phyloP scores from a whole-genome alignment of 805 yeast genomes.

The Yarrowia hollandica region DNA sequence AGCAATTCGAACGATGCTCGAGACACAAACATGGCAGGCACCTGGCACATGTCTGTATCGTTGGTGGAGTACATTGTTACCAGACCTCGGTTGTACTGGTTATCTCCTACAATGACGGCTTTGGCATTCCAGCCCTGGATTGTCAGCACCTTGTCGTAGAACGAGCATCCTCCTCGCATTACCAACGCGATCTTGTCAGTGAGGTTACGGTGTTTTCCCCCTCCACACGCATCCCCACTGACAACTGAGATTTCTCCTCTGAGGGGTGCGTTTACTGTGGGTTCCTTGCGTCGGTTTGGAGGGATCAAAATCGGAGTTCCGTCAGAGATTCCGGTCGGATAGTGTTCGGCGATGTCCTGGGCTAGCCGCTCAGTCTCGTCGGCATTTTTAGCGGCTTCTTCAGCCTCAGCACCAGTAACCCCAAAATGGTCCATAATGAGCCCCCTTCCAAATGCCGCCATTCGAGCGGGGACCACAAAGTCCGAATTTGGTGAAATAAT shows the following conservation, averaged over 20 bases:
- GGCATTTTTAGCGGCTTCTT: constrained; percentile 24
- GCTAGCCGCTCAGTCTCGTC: too few relatives aligned
- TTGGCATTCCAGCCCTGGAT: constrained; percentile 50
- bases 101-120: constrained; percentile 59
- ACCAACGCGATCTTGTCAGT: constrained; percentile 43
- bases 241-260: constrained; percentile 36
- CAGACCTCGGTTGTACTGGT: constrained; percentile 49
- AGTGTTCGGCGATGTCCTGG: background rate
- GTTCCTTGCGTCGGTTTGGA: constrained; percentile 31
- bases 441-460: constrained; percentile 44
- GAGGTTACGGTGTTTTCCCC: constrained; percentile 34
- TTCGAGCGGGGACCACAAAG: constrained; percentile 41
- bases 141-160: constrained; percentile 52
- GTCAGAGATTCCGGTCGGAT: constrained; percentile 1
- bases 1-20: constrained; percentile 45
- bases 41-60: constrained; percentile 46
- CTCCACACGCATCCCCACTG: constrained; percentile 35
- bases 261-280: constrained; percentile 28
- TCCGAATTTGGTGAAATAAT: constrained; percentile 39
- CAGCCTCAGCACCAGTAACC: constrained; percentile 14
- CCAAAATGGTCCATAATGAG: constrained; percentile 30
- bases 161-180: constrained; percentile 55
- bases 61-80: constrained; percentile 56
- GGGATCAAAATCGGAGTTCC: constrained; percentile 29
- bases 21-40: constrained; percentile 57